Evolutionary conservation across 768 basidiomycete genomes (phyloP), one percentile per base, ranked within the genome.

Genomic region (Phanerodontia chrysosporium): DNA sequence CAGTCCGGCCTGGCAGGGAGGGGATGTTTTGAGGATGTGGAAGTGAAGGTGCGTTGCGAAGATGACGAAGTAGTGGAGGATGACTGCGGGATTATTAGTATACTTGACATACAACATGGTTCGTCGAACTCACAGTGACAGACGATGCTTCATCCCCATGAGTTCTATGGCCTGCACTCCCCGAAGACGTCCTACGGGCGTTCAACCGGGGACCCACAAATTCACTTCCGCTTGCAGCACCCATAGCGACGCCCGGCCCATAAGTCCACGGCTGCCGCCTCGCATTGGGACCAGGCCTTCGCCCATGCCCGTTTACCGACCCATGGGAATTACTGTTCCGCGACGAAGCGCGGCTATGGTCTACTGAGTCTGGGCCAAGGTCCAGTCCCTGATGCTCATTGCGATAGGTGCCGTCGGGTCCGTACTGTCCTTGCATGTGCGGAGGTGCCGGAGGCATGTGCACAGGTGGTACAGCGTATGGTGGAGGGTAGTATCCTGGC

Each of bases 1-100:
- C 92, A 94, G 69, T 94, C 92, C 42, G 92, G 92, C 58, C 92
- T 80, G 2, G 90, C 75, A 3, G 92, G 92, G 39, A 94, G 78
- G 14, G 91, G 92, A 58, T 86, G 84, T 62, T 73, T 91, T 79
- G 87, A 89, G 2, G 90, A 90, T 5, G 87, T 83, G 32, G 90
- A 90, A 1, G 88, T 89, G 63, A 82, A 89, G 6, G 89, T 90
- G 62, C 84, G 81, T 39, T 87, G 81, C 39, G 91, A 92, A 1
- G 89, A 90, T 0, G 90, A 91, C 6, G 92, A 91, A 1, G 85
- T 85, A 13, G 84, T 83, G 6, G 87, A 87, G 48, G 90, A 90
- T 29, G 89, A 90, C 89, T 83, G 63, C 60, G 49, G 49, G 28
- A 65, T 18, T 44, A 22, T 64, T 22, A 30, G 39, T 16, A 30